Conservation (phyloP, 139 green algal genomes). For the Pleodorina starrii region DNA sequence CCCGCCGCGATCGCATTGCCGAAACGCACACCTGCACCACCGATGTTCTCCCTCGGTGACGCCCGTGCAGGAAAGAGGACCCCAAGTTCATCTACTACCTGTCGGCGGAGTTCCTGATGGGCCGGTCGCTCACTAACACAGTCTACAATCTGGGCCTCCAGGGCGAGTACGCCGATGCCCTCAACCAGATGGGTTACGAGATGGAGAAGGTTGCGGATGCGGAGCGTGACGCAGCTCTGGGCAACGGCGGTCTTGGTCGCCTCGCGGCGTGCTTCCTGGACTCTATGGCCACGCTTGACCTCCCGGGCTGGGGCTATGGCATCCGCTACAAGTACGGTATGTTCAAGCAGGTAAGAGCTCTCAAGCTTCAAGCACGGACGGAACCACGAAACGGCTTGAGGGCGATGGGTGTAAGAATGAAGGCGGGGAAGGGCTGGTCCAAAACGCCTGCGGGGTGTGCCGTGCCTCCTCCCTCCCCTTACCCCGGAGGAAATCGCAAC, state of each 20-base stretch:
- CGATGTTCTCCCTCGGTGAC: not conserved
- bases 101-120: conserved; percentile 97
- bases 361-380: too few relatives aligned
- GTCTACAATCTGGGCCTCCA: conserved; percentile 94
- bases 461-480: too few relatives aligned
- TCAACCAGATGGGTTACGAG: conserved; percentile 88
- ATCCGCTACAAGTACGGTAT: conserved; percentile 99
- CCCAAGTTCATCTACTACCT: conserved; percentile 99
- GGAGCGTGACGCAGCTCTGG: conserved; percentile 87
- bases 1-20: not conserved
- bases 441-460: too few relatives aligned
- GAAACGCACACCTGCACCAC: not conserved
- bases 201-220: conserved; percentile 82
- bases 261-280: conserved; percentile 99
- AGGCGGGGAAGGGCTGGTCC: too few relatives aligned
- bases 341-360: conserved; percentile 94
- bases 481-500: too few relatives aligned
- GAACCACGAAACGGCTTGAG: too few relatives aligned
- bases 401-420: too few relatives aligned
- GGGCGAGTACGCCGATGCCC: conserved; percentile 85
- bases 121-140: conserved; percentile 94
- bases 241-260: conserved; percentile 97
- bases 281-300: conserved; percentile 97
- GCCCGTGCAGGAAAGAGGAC: conserved; percentile 74
- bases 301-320: conserved; percentile 99